A percentile compares a stretch with the other conserved stretches of the same genome.
phyloP scores from a whole-genome alignment of 139 green algal genomes.

The Micractinium conductrix region DNA sequence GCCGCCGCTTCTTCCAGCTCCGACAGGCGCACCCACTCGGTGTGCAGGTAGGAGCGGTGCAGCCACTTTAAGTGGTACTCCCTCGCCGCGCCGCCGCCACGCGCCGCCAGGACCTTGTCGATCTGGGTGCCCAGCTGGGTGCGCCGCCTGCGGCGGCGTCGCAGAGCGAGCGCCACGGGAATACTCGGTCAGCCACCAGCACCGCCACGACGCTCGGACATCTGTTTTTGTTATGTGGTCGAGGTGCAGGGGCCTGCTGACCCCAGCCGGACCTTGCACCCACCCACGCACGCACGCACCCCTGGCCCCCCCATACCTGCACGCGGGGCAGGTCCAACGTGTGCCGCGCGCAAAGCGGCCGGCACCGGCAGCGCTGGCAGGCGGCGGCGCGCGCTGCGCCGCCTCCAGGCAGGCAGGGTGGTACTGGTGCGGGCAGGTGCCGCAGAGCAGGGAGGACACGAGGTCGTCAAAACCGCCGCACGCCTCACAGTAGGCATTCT shows the following conservation, averaged over 20 bases:
- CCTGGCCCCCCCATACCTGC: too few relatives aligned
- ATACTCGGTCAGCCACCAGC: too few relatives aligned
- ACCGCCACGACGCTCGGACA: too few relatives aligned
- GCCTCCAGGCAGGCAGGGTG: constrained; percentile 3
- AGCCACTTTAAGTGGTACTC: constrained; percentile 19
- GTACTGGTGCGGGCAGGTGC: constrained; percentile 16
- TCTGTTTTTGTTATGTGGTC: too few relatives aligned
- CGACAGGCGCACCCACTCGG: background rate
- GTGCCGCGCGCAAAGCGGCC: background rate
- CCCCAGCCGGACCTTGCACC: too few relatives aligned
- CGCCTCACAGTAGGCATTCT: constrained; percentile 26
- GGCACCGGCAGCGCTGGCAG: background rate
- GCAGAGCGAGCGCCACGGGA: too few relatives aligned
- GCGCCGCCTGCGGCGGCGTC: too few relatives aligned
- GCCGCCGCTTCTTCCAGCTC: constrained; percentile 13
- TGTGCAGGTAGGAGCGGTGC: constrained; percentile 4
- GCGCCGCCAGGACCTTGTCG: background rate
- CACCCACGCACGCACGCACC: too few relatives aligned
- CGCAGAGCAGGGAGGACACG: background rate
- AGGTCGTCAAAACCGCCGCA: constrained; percentile 2
- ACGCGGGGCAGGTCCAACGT: constrained; percentile 15
- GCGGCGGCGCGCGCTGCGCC: background rate
- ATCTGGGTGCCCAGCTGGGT: background rate
- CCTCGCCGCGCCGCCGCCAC: constrained; percentile 2
- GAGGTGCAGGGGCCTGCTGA: too few relatives aligned